Percentiles rank a stretch among this genome's conserved stretches.
Evolutionary conservation across 352 stramenopile species (phyloP).

Genomic region (Phytophthora aleatoria): DNA sequence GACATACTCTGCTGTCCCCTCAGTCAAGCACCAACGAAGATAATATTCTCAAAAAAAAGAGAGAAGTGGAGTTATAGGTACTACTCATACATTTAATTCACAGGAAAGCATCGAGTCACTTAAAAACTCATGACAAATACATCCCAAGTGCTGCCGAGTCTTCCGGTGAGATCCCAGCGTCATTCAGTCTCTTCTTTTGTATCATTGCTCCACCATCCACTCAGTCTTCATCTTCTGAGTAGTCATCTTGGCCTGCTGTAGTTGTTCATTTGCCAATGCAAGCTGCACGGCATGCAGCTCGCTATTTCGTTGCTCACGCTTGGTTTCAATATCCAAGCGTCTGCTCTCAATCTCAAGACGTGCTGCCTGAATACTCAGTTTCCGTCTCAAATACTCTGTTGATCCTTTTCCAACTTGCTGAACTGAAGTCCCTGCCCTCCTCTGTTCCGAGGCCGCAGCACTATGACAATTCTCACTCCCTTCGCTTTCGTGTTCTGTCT

Average conservation of each 20-base stretch:
- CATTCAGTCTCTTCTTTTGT: conserved; percentile 54
- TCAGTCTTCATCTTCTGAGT: conserved; percentile 58
- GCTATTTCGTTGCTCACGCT: conserved; percentile 41
- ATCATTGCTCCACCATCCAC: conserved; percentile 57
- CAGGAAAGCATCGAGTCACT: not conserved
- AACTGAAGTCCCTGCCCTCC: not conserved
- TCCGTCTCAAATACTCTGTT: conserved; percentile 46
- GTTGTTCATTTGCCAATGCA: conserved; percentile 52
- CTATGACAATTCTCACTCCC: conserved; percentile 6
- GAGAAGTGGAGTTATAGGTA: not conserved
- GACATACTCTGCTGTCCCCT: conserved; percentile 49
- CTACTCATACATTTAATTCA: too few relatives aligned
- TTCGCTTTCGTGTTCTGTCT: conserved; percentile 7
- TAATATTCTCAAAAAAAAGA: conserved; percentile 15
- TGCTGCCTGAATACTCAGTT: conserved; percentile 47
- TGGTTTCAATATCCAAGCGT: conserved; percentile 51
- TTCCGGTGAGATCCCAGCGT: conserved; percentile 48
- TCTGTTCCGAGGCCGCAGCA: not conserved
- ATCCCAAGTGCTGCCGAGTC: conserved; percentile 35
- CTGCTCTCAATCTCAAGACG: conserved; percentile 48
- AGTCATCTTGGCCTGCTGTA: conserved; percentile 52
- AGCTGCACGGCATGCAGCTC: conserved; percentile 55
- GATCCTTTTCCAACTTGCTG: conserved; percentile 20
- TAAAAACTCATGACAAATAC: conserved; percentile 34
- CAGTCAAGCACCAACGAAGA: conserved; percentile 41